Percentiles rank a stretch among this genome's conserved stretches.
Conservation (phyloP, 1,139 yeast genomes). For the Zygosaccharomyces pseudobailii region DNA sequence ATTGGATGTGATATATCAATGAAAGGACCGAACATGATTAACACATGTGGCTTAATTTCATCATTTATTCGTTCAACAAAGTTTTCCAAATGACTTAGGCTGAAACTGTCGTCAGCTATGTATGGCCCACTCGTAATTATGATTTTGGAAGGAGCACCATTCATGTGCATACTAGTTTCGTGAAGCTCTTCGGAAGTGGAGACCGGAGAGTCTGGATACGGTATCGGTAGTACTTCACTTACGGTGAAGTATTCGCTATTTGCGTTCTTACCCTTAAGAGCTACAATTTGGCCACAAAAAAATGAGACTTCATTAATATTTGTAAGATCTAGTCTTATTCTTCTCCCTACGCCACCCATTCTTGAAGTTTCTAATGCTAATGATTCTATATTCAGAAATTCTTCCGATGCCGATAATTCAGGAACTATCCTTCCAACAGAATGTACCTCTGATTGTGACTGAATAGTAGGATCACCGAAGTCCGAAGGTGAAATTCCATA, state of each 20-base stretch:
- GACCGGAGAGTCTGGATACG: constrained; percentile 67
- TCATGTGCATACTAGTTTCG: constrained; percentile 36
- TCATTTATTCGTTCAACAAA: constrained; percentile 57
- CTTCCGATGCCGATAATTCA: constrained; percentile 62
- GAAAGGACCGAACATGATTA: constrained; percentile 81
- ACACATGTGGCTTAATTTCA: constrained; percentile 62
- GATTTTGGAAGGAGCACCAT: constrained; percentile 38
- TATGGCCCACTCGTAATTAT: constrained; percentile 59
- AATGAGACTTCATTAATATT: constrained; percentile 51
- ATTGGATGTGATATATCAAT: constrained; percentile 65
- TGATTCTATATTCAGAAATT: constrained; percentile 57
- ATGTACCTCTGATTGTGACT: constrained; percentile 67
- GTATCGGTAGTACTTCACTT: constrained; percentile 55
- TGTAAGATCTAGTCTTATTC: constrained; percentile 60
- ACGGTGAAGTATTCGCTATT: constrained; percentile 77
- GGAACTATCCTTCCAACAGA: constrained; percentile 89
- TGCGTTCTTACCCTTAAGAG: constrained; percentile 77
- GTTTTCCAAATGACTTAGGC: constrained; percentile 45
- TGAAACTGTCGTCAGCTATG: constrained; percentile 44
- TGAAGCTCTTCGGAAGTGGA: constrained; percentile 48
- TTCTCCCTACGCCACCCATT: constrained; percentile 77
- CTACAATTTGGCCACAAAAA: constrained; percentile 88
- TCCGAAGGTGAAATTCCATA: constrained; percentile 44
- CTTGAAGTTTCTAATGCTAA: constrained; percentile 80
- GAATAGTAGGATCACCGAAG: constrained; percentile 72